Conservation (phyloP, 306 rosid genomes). For the Urtica urens region DNA sequence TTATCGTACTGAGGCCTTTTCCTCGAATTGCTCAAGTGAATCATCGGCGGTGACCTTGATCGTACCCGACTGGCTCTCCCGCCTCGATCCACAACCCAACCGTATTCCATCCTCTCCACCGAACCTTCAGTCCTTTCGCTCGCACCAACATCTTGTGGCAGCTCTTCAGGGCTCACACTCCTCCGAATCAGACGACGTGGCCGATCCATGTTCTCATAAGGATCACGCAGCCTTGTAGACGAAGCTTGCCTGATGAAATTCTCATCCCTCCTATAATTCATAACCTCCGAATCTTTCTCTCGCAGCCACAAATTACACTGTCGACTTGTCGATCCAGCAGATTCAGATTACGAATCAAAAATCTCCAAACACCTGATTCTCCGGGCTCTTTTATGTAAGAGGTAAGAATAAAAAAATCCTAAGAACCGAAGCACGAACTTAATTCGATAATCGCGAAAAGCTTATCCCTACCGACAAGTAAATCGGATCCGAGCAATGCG, state of each 20-base stretch:
- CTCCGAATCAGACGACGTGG: constrained; percentile 31
- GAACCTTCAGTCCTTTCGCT: constrained; percentile 30
- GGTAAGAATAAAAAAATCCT: not conserved
- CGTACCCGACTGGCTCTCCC: constrained; percentile 26
- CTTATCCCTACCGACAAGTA: constrained; percentile 5
- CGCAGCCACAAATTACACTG: not conserved
- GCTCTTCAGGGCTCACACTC: constrained; percentile 44
- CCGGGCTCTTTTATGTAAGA: not conserved
- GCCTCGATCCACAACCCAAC: constrained; percentile 40
- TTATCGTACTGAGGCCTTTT: constrained; percentile 43
- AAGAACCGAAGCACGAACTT: not conserved
- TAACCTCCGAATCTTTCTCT: constrained; percentile 9
- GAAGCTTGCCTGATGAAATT: constrained; percentile 29
- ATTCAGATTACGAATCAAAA: not conserved
- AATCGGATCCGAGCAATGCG: constrained; percentile 8
- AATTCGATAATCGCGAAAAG: not conserved
- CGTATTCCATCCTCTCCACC: constrained; percentile 41
- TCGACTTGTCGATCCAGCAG: not conserved
- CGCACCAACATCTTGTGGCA: constrained; percentile 27
- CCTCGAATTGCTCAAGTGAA: constrained; percentile 27
- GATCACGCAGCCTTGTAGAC: constrained; percentile 25
- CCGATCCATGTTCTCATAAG: constrained; percentile 15
- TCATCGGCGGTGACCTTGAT: constrained; percentile 37
- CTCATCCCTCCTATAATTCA: constrained; percentile 52
- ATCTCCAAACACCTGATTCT: not conserved